Evolutionary conservation across 352 stramenopile genomes (phyloP).

Genomic region (Globisporangium solare): DNA sequence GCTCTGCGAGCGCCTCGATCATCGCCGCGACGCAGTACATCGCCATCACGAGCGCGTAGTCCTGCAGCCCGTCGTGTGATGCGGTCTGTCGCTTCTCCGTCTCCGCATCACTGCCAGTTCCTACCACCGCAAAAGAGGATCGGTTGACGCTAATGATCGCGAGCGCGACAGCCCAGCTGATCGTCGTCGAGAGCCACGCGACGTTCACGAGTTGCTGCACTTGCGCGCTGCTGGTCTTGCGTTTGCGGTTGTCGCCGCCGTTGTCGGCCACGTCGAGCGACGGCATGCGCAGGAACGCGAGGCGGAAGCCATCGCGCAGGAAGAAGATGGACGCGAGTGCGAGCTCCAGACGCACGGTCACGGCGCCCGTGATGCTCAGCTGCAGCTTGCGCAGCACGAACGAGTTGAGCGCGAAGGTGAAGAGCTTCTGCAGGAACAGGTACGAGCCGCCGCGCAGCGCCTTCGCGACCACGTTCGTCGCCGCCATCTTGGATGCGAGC

Average conservation of each 20-base stretch:
- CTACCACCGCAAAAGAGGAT: too few relatives aligned
- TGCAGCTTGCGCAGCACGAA: constrained; percentile 69
- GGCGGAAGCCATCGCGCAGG: constrained; percentile 84
- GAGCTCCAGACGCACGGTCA: constrained; percentile 86
- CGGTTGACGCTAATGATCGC: not conserved
- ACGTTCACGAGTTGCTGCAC: constrained; percentile 72
- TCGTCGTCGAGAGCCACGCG: constrained; percentile 66
- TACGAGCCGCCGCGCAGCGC: constrained; percentile 67
- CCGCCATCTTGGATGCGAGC: not conserved
- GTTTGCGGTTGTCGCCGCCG: not conserved
- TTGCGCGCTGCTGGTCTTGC: not conserved
- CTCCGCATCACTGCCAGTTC: not conserved
- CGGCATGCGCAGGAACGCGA: constrained; percentile 81
- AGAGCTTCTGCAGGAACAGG: constrained; percentile 77
- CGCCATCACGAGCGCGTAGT: constrained; percentile 52
- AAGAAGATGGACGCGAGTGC: constrained; percentile 87
- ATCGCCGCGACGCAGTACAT: constrained; percentile 79
- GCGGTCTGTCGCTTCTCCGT: not conserved
- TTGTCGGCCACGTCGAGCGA: constrained; percentile 35
- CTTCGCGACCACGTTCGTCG: constrained; percentile 31
- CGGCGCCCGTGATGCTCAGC: constrained; percentile 72
- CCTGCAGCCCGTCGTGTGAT: constrained; percentile 14
- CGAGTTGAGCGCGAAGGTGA: constrained; percentile 84
- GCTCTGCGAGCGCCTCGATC: constrained; percentile 75
- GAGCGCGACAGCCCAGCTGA: constrained; percentile 51